phyloP scores from a whole-genome alignment of 257 asterid genomes.

The Capsicum chinense region DNA sequence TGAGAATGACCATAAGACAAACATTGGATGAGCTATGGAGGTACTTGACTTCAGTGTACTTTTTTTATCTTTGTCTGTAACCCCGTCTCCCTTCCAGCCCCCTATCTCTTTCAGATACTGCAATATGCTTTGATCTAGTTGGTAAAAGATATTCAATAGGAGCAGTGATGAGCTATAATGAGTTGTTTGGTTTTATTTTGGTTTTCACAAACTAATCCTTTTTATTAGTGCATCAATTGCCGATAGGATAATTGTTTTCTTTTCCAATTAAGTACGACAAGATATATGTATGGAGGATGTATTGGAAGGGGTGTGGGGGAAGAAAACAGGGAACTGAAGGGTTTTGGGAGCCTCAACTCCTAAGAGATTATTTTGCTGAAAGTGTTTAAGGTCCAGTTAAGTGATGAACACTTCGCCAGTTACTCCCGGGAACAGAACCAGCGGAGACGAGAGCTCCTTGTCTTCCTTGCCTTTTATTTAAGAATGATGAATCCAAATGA shows the following conservation, averaged over 20 bases:
- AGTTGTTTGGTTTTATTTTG: neutral
- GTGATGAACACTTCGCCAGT: neutral
- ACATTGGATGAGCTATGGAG: slow-evolving; percentile 78
- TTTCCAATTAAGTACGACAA: neutral
- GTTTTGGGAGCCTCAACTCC: neutral
- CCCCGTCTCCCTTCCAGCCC: neutral
- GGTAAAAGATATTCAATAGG: neutral
- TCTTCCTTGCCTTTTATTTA: neutral
- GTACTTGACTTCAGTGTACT: slow-evolving; percentile 38
- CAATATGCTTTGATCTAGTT: neutral
- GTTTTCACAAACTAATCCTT: slow-evolving; percentile 17
- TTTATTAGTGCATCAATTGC: neutral
- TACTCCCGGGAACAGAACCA: neutral
- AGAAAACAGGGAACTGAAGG: neutral
- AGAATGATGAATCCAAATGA: too few species aligned
- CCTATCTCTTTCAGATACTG: neutral
- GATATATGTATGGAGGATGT: neutral
- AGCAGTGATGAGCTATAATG: neutral
- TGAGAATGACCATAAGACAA: slow-evolving; percentile 69
- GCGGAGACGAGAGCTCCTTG: neutral
- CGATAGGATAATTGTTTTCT: neutral
- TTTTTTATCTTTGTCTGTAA: neutral
- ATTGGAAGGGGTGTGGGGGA: neutral
- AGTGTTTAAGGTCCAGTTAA: slow-evolving; percentile 4
- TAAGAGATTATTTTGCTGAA: neutral